A percentile compares a stretch with the other conserved stretches of the same genome.
These are phyloP conservation scores for Piromyces sp. DNA, from an alignment of 192 early-diverging fungal species.

Conservation along the genomic window DNA sequence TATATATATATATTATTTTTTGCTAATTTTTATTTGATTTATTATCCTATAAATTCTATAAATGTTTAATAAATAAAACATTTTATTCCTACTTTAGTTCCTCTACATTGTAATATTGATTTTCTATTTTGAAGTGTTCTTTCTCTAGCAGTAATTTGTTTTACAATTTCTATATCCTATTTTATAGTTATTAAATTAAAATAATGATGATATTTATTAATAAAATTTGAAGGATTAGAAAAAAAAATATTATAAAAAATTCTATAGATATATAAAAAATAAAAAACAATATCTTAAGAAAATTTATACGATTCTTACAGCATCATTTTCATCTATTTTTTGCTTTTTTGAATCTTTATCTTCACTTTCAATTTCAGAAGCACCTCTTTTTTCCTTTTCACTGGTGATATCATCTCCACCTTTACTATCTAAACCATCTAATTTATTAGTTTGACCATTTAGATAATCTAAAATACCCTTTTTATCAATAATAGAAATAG, in stretches of 20 bases:
- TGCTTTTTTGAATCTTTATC: conserved; percentile 5
- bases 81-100: not conserved
- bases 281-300: too few relatives aligned
- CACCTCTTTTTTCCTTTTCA: not conserved
- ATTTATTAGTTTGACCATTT: conserved; percentile 26
- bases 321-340: not conserved
- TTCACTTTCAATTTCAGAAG: conserved; percentile 3
- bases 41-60: too few relatives aligned
- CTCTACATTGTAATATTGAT: not conserved
- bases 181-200: too few relatives aligned
- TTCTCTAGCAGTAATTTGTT: not conserved
- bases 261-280: too few relatives aligned
- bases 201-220: too few relatives aligned
- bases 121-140: not conserved
- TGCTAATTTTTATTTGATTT: too few relatives aligned
- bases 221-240: too few relatives aligned
- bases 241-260: too few relatives aligned
- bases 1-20: too few relatives aligned
- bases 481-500: conserved; percentile 60
- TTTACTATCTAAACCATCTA: not conserved
- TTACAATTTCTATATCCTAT: not conserved
- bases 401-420: not conserved
- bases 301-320: too few relatives aligned
- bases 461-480: conserved; percentile 52
- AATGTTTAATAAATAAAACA: too few relatives aligned